A percentile compares a stretch with the other conserved stretches of the same genome.
Evolutionary conservation across 495 filamentous ascomycete genomes (phyloP).

Genomic region (Pseudoneurospora amorphoporcata): DNA sequence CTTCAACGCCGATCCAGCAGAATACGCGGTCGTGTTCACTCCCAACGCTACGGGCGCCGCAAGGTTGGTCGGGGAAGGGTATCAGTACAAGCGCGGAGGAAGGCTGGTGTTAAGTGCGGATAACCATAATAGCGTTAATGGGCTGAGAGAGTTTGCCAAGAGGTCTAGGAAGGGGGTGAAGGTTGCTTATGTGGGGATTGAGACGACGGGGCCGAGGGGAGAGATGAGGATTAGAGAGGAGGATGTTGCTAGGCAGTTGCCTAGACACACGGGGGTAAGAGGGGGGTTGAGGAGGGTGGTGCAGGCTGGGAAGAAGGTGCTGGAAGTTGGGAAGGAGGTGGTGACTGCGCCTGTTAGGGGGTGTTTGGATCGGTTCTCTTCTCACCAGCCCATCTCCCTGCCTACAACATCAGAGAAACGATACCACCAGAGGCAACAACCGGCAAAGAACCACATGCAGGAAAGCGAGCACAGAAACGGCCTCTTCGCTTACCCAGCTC

Average conservation of each 20-base stretch:
- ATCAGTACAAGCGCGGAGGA: constrained; percentile 11
- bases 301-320: background rate
- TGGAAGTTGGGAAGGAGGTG: background rate
- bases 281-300: background rate
- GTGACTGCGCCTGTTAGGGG: background rate
- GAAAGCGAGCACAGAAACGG: constrained; percentile 7
- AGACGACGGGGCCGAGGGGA: background rate
- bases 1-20: constrained; percentile 43
- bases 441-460: background rate
- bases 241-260: background rate
- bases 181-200: constrained; percentile 7
- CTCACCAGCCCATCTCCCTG: background rate
- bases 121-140: constrained; percentile 31
- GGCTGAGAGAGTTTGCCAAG: constrained; percentile 21
- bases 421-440: background rate
- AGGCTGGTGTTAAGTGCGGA: constrained; percentile 17
- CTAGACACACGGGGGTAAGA: background rate
- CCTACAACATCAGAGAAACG: background rate
- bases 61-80: constrained; percentile 44
- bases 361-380: background rate
- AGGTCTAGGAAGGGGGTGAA: background rate
- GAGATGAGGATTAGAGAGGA: constrained; percentile 9
- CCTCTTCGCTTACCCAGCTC: constrained; percentile 54
- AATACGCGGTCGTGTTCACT: constrained; percentile 54
- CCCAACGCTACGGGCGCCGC: constrained; percentile 51